Evolutionary conservation across 495 filamentous ascomycete species (phyloP), one percentile per base, ranked within the genome.

Genomic region (Filosporella fistucella): DNA sequence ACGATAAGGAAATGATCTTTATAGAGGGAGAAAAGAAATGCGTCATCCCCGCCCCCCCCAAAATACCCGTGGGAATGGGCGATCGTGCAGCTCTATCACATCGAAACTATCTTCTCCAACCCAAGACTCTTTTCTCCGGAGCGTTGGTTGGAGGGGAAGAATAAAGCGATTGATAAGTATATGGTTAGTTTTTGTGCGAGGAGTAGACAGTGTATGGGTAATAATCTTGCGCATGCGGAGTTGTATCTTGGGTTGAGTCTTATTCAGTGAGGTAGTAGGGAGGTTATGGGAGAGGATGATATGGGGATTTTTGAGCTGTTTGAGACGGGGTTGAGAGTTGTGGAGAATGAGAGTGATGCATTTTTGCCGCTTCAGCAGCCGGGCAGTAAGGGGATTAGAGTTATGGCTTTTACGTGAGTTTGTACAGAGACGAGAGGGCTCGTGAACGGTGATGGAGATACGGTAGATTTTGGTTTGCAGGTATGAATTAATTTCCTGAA

Each of bases 161-260:
- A 46, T 17, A 42, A 56, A 1, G 5, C 18, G 9, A 28, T 58
- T 4, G 49, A 74, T 17, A 71, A 63, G 40, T 71, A 74, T 30
- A 28, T 78, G 47, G 58, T 75, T 3, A 45, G 67, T 0, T 78
- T 80, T 39, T 65, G 60, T 16, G 71, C 64, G 53, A 72, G 77
- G 5, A 61, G 57, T 1, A 50, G 77, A 23, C 55, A 58, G 16
- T 80, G 77, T 45, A 51, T 81, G 13, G 77, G 73, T 3, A 75
- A 73, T 28, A 70, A 72, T 36, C 44, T 74, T 13, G 71, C 69
- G 0, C 67, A 63, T 38, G 65, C 71, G 6, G 68, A 71, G 53
- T n/a, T 72, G 2, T 72, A 65, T 42, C 40, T 73, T n/a, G 51
- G 50, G 1, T 17, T 73, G 0, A 36, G 74, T 0, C 41, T 69